Percentiles rank a stretch among this genome's conserved stretches.
phyloP scores from a whole-genome alignment of 164 flowering plant species.

The Kingdonia uniflora region DNA sequence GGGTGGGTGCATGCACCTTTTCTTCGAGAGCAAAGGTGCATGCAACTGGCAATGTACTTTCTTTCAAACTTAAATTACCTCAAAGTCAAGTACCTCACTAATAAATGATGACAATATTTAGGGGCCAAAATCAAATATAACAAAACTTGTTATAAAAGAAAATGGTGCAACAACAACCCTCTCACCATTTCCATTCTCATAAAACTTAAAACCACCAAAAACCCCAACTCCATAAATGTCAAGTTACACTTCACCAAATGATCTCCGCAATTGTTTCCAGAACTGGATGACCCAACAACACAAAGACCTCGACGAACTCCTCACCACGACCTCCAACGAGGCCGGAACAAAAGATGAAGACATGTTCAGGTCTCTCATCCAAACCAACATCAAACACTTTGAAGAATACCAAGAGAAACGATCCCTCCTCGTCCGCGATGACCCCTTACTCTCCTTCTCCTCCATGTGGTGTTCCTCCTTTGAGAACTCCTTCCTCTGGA shows the following conservation, averaged over 20 bases:
- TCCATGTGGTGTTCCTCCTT: conserved; percentile 16
- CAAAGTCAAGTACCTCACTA: too few relatives aligned
- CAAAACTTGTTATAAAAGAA: too few relatives aligned
- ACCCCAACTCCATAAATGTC: too few relatives aligned
- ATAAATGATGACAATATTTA: too few relatives aligned
- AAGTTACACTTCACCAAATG: not conserved
- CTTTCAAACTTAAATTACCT: too few relatives aligned
- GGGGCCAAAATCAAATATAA: too few relatives aligned
- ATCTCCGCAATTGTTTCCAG: not conserved
- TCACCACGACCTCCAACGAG: not conserved
- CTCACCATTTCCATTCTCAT: too few relatives aligned
- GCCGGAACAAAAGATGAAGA: not conserved
- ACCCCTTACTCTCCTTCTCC: conserved; percentile 19
- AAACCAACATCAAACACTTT: conserved; percentile 20
- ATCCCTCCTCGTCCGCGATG: conserved; percentile 9
- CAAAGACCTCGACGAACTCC: not conserved
- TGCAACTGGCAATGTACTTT: too few relatives aligned
- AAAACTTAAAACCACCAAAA: too few relatives aligned
- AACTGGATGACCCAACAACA: conserved; percentile 1
- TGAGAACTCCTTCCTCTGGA: conserved; percentile 9
- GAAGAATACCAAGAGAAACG: conserved; percentile 27
- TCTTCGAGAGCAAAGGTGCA: too few relatives aligned
- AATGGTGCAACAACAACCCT: too few relatives aligned
- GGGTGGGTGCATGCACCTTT: too few relatives aligned
- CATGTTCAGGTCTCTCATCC: conserved; percentile 5